Evolutionary conservation across 495 filamentous ascomycete species (phyloP), one percentile per base, ranked within the genome.

Genomic region (Penicillium coprophilum): DNA sequence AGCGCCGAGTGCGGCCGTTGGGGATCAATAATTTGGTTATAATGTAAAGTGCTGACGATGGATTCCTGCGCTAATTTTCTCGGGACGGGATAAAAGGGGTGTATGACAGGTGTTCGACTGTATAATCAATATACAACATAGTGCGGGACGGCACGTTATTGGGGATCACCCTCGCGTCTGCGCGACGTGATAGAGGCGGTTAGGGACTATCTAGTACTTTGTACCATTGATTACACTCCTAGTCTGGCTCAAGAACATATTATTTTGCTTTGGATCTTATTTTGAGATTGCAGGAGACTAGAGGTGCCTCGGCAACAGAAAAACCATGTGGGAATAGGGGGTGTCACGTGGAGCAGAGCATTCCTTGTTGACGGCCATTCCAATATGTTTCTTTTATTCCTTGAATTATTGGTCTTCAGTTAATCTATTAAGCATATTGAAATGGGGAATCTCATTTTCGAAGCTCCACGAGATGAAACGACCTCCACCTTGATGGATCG

Each of bases 31-130:
- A 31, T 54, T 38, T 46, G 20, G 27, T 41, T 53, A 24, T 20
- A 45, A 5, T 30, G n/a, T 54, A 19, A 38, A 28, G 15, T 20
- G n/a, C n/a, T 38, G 20, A 54, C 51, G 7, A 24, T 31, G 21
- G 13, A 38, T 1, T 52, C 58, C 55, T 50, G 44, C 36, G 49
- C 40, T n/a, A 32, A 24, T 45, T 44, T 31, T 41, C 27, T 32
- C 54, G 49, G 55, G 44, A 54, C 59, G 59, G 55, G 49, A 61
- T 58, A 50, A 40, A 45, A 51, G 24, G 32, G 39, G 2, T 17
- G 36, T 56, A 52, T 61, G 58, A 61, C 48, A 61, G 59, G 58
- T 45, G 34, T 57, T 53, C 8, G 47, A 53, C 8, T 49, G 23
- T 27, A 27, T 30, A 17, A 19, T 39, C 38, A 21, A 7, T 13